Conservation (phyloP, 2,329 filamentous ascomycete species). For the Fusarium longipes region DNA sequence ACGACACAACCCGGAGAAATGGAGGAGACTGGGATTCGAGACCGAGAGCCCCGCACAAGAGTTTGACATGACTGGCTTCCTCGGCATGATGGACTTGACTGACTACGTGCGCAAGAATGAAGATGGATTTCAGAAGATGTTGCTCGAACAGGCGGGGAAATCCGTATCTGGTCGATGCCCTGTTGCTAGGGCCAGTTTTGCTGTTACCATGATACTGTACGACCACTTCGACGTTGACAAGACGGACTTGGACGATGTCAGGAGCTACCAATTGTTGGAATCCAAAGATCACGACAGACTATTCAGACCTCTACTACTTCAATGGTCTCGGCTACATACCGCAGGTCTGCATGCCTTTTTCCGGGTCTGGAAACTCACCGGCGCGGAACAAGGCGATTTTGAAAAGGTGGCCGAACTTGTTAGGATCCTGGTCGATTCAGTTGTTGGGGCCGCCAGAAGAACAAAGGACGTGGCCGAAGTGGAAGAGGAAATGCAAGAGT, state of each 20-base stretch:
- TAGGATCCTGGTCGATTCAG: slow-evolving; percentile 88
- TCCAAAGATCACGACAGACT: slow-evolving; percentile 84
- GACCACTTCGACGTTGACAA: slow-evolving; percentile 96
- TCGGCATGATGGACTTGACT: slow-evolving; percentile 97
- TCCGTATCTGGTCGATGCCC: slow-evolving; percentile 81
- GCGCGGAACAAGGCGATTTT: slow-evolving; percentile 86
- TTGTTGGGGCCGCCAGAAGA: slow-evolving; percentile 83
- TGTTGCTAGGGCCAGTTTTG: slow-evolving; percentile 85
- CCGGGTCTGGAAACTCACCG: slow-evolving; percentile 90
- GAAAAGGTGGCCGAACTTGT: slow-evolving; percentile 93
- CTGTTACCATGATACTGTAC: slow-evolving; percentile 88
- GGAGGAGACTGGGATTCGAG: slow-evolving; percentile 91
- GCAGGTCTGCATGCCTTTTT: slow-evolving; percentile 89
- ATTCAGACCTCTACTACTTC: slow-evolving; percentile 87
- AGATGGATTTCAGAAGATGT: slow-evolving; percentile 89
- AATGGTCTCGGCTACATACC: slow-evolving; percentile 92
- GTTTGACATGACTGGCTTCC: slow-evolving; percentile 85
- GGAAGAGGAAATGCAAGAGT: slow-evolving; percentile 88
- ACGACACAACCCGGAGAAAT: slow-evolving; percentile 88
- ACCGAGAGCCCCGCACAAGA: slow-evolving; percentile 88
- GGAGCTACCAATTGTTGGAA: slow-evolving; percentile 79
- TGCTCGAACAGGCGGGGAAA: slow-evolving; percentile 87
- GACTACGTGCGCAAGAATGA: slow-evolving; percentile 94
- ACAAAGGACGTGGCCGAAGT: slow-evolving; percentile 87
- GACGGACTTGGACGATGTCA: slow-evolving; percentile 80